Percentiles rank a stretch among this genome's conserved stretches.
These are phyloP conservation scores for Auriscalpium orientale DNA, from an alignment of 768 basidiomycete genomes.

Conservation along the genomic window DNA sequence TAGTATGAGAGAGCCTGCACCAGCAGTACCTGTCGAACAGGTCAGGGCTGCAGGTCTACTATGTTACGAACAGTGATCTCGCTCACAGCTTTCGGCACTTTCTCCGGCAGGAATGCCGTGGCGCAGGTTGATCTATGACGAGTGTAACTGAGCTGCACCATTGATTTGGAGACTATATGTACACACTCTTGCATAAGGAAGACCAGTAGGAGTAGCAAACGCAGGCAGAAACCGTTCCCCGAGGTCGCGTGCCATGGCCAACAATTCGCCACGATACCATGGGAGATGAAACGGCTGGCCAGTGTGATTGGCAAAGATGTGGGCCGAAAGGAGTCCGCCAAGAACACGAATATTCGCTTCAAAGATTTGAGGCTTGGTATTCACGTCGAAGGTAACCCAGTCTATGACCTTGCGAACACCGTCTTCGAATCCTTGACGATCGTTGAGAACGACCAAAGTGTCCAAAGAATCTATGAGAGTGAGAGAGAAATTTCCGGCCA, in stretches of 20 bases:
- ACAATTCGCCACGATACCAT: conserved; percentile 79
- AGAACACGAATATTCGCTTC: conserved; percentile 94
- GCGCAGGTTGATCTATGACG: conserved; percentile 67
- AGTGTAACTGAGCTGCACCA: conserved; percentile 2
- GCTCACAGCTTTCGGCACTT: conserved; percentile 78
- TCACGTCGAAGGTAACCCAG: conserved; percentile 85
- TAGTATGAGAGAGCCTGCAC: conserved; percentile 85
- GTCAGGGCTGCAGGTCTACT: neutral
- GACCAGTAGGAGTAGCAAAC: conserved; percentile 83
- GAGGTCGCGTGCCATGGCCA: conserved; percentile 79
- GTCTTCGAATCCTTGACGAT: conserved; percentile 70
- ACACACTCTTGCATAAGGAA: conserved; percentile 83
- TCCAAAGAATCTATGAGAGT: conserved; percentile 82
- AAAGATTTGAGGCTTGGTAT: conserved; percentile 97
- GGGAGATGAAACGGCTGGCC: conserved; percentile 66
- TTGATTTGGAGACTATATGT: conserved; percentile 2
- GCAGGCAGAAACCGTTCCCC: conserved; percentile 84
- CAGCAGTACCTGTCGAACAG: conserved; percentile 64
- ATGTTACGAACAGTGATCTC: neutral
- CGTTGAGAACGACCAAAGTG: conserved; percentile 81
- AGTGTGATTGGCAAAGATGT: conserved; percentile 66
- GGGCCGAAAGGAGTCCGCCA: conserved; percentile 83
- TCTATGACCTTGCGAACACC: conserved; percentile 77
- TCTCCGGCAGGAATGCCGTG: conserved; percentile 73
- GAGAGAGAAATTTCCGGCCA: conserved; percentile 87